Evolutionary conservation across 2,329 filamentous ascomycete genomes (phyloP).

Genomic region (Neonectria hederae): DNA sequence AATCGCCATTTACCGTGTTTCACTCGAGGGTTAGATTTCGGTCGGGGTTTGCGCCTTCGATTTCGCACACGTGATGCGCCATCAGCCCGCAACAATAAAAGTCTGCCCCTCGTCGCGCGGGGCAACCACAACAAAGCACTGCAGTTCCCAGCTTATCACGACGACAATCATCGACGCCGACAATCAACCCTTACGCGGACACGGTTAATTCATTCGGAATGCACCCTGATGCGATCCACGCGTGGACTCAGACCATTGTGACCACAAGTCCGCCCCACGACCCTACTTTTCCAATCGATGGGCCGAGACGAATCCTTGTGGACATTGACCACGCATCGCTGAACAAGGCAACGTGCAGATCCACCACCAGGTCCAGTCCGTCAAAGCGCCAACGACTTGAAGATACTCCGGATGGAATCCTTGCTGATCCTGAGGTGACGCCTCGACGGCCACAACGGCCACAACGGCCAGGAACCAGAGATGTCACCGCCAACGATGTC

Average conservation of each 20-base stretch:
- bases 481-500: neutral
- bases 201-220: neutral
- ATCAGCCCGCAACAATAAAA: too few species aligned
- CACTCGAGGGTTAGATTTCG: too few species aligned
- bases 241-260: neutral
- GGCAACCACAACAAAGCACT: too few species aligned
- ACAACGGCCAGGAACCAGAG: neutral
- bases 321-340: neutral
- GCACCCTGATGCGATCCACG: constrained; percentile 5
- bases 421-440: neutral
- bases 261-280: neutral
- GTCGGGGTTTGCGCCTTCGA: too few species aligned
- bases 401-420: neutral
- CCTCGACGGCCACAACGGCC: neutral
- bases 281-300: neutral
- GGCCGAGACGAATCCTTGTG: neutral
- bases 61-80: too few species aligned
- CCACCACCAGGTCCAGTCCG: neutral
- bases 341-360: constrained; percentile 1
- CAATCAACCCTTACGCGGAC: neutral
- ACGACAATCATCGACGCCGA: neutral
- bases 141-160: too few species aligned
- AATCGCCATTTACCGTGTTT: too few species aligned
- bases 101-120: too few species aligned
- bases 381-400: neutral